Evolutionary conservation across 306 rosid genomes (phyloP).

Genomic region (Sindora glabra): DNA sequence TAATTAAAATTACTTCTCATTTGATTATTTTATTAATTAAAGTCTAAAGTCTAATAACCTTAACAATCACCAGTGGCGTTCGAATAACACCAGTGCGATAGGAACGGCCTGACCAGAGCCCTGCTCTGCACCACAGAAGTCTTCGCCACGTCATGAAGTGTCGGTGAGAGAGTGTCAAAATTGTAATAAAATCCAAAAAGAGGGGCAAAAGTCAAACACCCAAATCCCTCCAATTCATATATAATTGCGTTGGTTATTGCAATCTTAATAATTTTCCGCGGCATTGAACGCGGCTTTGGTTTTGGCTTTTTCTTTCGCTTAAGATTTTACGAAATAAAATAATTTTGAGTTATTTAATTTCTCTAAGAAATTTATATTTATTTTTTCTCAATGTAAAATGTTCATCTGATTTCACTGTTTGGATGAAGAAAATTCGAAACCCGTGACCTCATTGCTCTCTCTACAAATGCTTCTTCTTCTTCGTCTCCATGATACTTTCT

Average conservation of each 20-base stretch:
- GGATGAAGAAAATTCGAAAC: background rate
- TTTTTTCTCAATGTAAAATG: background rate
- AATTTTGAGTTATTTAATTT: background rate
- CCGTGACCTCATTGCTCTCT: constrained; percentile 13
- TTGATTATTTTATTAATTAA: too few species aligned
- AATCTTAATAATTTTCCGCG: constrained; percentile 40
- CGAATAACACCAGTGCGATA: background rate
- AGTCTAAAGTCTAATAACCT: too few species aligned
- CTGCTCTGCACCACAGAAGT: too few species aligned
- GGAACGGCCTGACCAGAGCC: too few species aligned
- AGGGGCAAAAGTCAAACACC: background rate
- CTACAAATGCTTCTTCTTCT: background rate
- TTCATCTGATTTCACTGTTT: constrained; percentile 8
- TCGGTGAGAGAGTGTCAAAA: constrained; percentile 37
- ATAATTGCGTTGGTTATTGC: background rate
- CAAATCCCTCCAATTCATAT: background rate
- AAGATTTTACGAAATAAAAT: background rate
- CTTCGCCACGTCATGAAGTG: constrained; percentile 1
- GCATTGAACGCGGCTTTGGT: constrained; percentile 56
- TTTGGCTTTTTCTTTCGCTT: constrained; percentile 21
- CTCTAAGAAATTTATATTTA: too few species aligned
- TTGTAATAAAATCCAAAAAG: constrained; percentile 1
- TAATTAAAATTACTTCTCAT: background rate
- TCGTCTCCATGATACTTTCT: background rate
- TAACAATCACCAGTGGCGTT: background rate